These are phyloP conservation scores for Teunomyces pallodes DNA, from an alignment of 805 yeast genomes.

Conservation along the genomic window DNA sequence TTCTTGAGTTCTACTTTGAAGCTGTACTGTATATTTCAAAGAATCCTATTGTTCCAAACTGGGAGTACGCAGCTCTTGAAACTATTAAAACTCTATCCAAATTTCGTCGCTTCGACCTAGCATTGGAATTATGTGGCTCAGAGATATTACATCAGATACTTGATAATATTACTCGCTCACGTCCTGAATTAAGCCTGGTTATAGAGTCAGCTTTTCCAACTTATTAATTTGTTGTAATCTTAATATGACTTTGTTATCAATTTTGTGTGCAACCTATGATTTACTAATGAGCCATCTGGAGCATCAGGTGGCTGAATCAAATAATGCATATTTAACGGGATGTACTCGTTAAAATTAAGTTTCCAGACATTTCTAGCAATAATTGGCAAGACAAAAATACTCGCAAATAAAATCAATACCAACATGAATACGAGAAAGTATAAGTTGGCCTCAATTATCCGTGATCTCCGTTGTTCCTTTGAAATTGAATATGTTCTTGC, in stretches of 20 bases:
- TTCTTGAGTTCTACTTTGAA: conserved; percentile 46
- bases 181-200: neutral
- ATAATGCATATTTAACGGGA: conserved; percentile 36
- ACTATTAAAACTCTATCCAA: conserved; percentile 26
- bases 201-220: no score
- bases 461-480: conserved; percentile 39
- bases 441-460: conserved; percentile 30
- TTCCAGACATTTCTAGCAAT: conserved; percentile 30
- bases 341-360: conserved; percentile 37
- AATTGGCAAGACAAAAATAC: conserved; percentile 40
- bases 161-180: neutral
- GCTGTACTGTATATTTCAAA: conserved; percentile 28
- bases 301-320: conserved; percentile 44
- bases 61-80: conserved; percentile 16
- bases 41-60: conserved; percentile 8
- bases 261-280: conserved; percentile 36
- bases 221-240: neutral
- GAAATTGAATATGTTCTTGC: conserved; percentile 47
- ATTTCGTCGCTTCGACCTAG: conserved; percentile 34
- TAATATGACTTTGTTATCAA: conserved; percentile 8
- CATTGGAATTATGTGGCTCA: conserved; percentile 32
- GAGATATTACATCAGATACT: neutral
- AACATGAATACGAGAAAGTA: conserved; percentile 36
- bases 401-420: conserved; percentile 22
- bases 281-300: conserved; percentile 7